Evolutionary conservation across 2,329 filamentous ascomycete species (phyloP), one percentile per base, ranked within the genome.

Genomic region (Fusarium algeriense): DNA sequence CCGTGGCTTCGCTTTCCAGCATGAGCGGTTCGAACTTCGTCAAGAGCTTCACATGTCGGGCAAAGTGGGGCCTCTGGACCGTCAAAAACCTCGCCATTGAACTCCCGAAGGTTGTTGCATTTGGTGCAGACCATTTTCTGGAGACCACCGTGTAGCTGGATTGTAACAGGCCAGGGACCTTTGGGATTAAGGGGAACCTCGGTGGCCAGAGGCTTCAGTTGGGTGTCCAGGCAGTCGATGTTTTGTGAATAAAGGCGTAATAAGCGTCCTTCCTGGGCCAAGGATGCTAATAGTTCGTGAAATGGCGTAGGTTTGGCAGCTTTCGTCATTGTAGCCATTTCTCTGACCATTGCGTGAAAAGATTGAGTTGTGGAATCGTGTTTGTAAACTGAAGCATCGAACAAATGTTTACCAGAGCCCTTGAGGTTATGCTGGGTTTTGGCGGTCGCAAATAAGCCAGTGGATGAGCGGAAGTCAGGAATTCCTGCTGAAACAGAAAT

Each of bases 81-180:
- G 60, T 93, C 88, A 80, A 99, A 99, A 45, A 97, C 85, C 11
- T 90, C 88, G 12, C 91, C 87, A 70, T 97, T 86, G 76, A 99
- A 95, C 55, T 92, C 87, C 46, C 89, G 88, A 12, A 97, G 86
- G 64, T 92, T 86, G 73, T 90, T 89, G 80, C 96, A 99, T 80
- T 98, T 98, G 46, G 94, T 94, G 82, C 96, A 99, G 19, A 97
- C 92, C 95, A 98, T 98, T 80, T 97, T 96, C 76, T 94, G 91
- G 38, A 99, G 87, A 20, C 95, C 95, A 40, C 96, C 96, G 76
- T 99, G 96, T 12, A 99, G 87, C 80, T 98, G 96, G 67, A 99
- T 90, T 1, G 96, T 97, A 72, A 90, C 90, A 5, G 96, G 96
- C 96, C 96, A 99, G 19, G 95, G 95, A 1, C 91, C 94, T 79